Conservation (phyloP, 1,284 basidiomycete genomes). For the Ceratobasidium sp. region DNA sequence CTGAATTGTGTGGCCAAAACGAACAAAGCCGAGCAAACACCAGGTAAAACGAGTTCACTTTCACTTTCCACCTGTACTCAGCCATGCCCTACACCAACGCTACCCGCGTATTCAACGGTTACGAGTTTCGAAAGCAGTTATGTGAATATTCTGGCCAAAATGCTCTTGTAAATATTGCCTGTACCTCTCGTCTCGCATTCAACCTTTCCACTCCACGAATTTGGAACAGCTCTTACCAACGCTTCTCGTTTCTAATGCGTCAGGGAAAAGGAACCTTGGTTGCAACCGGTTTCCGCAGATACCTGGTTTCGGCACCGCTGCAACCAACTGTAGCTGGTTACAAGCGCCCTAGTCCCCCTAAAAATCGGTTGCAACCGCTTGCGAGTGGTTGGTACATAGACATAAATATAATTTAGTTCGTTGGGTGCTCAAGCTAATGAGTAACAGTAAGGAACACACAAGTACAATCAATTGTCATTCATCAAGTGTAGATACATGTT, state of each 20-base stretch:
- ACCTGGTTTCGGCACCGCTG: too few species aligned
- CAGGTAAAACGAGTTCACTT: too few species aligned
- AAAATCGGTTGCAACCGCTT: background rate
- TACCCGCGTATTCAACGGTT: background rate
- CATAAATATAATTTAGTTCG: too few species aligned
- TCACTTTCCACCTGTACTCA: too few species aligned
- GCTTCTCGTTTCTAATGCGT: background rate
- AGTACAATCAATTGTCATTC: background rate
- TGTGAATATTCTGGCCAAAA: background rate
- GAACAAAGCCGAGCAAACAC: too few species aligned
- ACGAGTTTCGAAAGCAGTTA: background rate
- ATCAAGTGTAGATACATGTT: conserved; percentile 11
- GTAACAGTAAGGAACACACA: too few species aligned
- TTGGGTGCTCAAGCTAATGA: too few species aligned
- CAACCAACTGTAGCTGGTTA: background rate
- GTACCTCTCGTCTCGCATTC: background rate
- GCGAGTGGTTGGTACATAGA: too few species aligned
- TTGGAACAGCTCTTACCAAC: background rate
- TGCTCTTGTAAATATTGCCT: background rate
- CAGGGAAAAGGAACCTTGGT: too few species aligned
- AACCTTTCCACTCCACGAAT: background rate
- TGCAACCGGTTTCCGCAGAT: too few species aligned
- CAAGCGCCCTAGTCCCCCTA: background rate
- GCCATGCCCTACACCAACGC: background rate
- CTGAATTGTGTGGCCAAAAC: too few species aligned